Evolutionary conservation across 768 basidiomycete species (phyloP).

Genomic region (Phylloporus sp.): DNA sequence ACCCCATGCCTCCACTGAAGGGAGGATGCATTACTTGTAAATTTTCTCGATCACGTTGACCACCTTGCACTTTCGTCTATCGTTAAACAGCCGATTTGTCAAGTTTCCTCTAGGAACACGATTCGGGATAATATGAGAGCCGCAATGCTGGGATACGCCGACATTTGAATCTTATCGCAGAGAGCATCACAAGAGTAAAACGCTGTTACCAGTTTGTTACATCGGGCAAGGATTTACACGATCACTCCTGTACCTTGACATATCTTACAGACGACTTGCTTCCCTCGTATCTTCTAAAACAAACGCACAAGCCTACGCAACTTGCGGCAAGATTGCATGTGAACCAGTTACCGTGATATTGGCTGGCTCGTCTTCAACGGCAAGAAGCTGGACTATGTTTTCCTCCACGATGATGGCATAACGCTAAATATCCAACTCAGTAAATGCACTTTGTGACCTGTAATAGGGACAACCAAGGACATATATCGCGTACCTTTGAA

Average conservation of each 20-base stretch:
- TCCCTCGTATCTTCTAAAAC: neutral
- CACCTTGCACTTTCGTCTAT: neutral
- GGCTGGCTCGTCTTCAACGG: conserved; percentile 45
- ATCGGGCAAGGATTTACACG: too few relatives aligned
- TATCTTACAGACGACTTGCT: neutral
- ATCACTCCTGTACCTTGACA: neutral
- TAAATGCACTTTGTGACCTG: too few relatives aligned
- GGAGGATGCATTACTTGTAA: neutral
- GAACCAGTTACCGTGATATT: conserved; percentile 52
- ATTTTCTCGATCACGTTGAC: neutral
- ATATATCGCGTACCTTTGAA: conserved; percentile 44
- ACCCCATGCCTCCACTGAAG: conserved; percentile 20
- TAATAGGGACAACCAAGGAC: too few relatives aligned
- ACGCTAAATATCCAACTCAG: too few relatives aligned
- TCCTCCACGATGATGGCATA: conserved; percentile 56
- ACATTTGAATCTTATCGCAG: too few relatives aligned
- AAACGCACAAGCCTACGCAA: conserved; percentile 11
- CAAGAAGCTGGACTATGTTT: conserved; percentile 49
- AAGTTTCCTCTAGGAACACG: too few relatives aligned
- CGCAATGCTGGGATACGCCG: too few relatives aligned
- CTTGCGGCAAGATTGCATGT: conserved; percentile 37
- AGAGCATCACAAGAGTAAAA: too few relatives aligned
- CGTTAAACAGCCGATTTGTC: too few relatives aligned
- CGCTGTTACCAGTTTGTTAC: too few relatives aligned
- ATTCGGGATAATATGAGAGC: too few relatives aligned